A percentile compares a stretch with the other conserved stretches of the same genome.
phyloP scores from a whole-genome alignment of 2,329 filamentous ascomycete species.

The Plectosphaerella cucumerina region DNA sequence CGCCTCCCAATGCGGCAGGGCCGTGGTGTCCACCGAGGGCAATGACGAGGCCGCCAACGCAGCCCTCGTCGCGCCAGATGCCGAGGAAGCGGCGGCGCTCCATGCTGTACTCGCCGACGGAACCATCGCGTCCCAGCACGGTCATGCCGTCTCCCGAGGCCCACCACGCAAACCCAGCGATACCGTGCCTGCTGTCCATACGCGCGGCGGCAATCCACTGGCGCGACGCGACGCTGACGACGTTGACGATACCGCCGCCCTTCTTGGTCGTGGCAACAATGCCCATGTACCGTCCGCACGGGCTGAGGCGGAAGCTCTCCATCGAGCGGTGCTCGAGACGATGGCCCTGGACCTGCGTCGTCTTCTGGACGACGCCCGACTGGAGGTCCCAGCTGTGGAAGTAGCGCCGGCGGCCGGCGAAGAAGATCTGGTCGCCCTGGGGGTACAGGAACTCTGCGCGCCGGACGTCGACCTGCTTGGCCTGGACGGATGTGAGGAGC shows the following conservation, averaged over 20 bases:
- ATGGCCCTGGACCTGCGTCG: constrained; percentile 70
- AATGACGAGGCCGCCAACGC: constrained; percentile 78
- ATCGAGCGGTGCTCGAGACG: constrained; percentile 81
- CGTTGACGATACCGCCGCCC: constrained; percentile 82
- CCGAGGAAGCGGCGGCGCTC: constrained; percentile 65
- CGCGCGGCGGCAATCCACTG: constrained; percentile 86
- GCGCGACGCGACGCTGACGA: constrained; percentile 73
- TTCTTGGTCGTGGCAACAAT: constrained; percentile 76
- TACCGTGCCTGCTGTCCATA: constrained; percentile 75
- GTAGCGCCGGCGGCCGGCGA: constrained; percentile 82
- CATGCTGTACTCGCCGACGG: constrained; percentile 85
- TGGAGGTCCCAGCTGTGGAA: constrained; percentile 93
- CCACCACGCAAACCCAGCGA: constrained; percentile 95
- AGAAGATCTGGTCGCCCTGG: constrained; percentile 74
- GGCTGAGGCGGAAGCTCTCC: constrained; percentile 85
- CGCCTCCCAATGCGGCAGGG: constrained; percentile 61
- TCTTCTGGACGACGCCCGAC: constrained; percentile 77
- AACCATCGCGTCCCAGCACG: constrained; percentile 80
- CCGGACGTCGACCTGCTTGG: constrained; percentile 77
- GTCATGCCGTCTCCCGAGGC: constrained; percentile 74
- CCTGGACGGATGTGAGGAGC: constrained; percentile 82
- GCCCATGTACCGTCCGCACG: constrained; percentile 82
- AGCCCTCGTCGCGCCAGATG: constrained; percentile 87
- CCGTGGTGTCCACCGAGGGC: constrained; percentile 69
- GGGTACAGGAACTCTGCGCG: constrained; percentile 77